Base-by-base conservation (phyloP, 2,329 filamentous ascomycete species). In the Diaporthe sp. region DNA sequence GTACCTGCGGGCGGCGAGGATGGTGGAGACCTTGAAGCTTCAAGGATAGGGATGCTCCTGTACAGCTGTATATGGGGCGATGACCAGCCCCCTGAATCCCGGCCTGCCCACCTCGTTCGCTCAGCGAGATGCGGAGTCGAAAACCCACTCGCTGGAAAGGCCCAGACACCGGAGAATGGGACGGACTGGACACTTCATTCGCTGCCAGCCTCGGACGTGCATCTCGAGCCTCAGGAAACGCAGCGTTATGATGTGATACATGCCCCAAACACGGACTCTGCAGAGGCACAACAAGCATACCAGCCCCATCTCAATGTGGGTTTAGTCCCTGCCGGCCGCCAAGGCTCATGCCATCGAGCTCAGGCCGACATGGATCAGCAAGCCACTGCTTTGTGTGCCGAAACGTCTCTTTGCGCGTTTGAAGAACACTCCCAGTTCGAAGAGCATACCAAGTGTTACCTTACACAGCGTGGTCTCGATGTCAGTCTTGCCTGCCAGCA, bases 111-210 rank as follows among this genome's bases (percentile, higher is more conserved):
- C 74, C 50, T 66, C 44, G 72, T 73, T 75, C 71, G 74, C 71
- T 74, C 51, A 73, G 74, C 71, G 74, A 75, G 74, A 75, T 73
- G 74, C 74, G 74, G 74, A 75, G 74, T 73, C 73, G 27, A 71
- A 71, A 53, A 61, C 68, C 74, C 74, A 75, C 74, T 71, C 32
- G 63, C 19, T 74, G 59, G 74, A 74, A 71, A 71, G 74, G 74
- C 74, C 74, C 74, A 75, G 74, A 75, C 74, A 74, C 71, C 70
- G 59, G 56, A 59, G 56, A 63, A 70, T 74, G 68, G 72, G 68
- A 71, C 68, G 74, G 73, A 39, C 32, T 47, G 4, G 65, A 72
- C 69, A 59, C 55, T 71, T 65, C 56, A 71, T 71, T 71, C 70
- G 70, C 70, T 71, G 55, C 69, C 32, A 63, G 44, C n/a, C 56